Base-by-base conservation (phyloP, 2,329 filamentous ascomycete genomes). In the Cercospora berteroae region DNA sequence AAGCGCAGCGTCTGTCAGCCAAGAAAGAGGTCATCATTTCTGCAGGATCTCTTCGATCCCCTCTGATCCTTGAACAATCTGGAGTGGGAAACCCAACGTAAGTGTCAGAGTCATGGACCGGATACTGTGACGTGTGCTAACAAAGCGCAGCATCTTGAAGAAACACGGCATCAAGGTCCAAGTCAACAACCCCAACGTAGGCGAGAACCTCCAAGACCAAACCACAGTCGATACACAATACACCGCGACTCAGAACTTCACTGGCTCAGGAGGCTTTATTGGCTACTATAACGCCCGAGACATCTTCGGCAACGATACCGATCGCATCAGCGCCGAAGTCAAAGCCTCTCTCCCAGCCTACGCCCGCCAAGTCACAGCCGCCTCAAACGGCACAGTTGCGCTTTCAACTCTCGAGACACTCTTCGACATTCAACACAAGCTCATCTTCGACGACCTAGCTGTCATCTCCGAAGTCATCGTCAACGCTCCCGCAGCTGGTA, bases 61-160 rank as follows among this genome's bases (percentile, higher is more conserved):
- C 83, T 3, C 86, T 84, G 75, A 78, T 87, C n/a, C 82, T 85
- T 16, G 87, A 89, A 69, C 78, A 88, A 1, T 88, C 86, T 0
- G 88, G 88, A 0, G 81, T 90, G 29, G 88, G 88, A 27, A 65
- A 39, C 20, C 57, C 56, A 56, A 58, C 33, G 66, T 65, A 23
- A 63, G 67, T 42, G 23, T n/a, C 42, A 8, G 4, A 12, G 10
- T 48, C n/a, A 20, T 20, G n/a, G 42, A 20, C 8, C 10, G 4
- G 0, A 12, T 20, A 12, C 42, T 13, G 3, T 7, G 4, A 23
- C 16, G 16, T 16, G 13, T 7, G 25, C 59, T 61, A 16, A 61
- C 59, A 5, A 1, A 18, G 2, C 7, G n/a, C 27, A 36, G 75
- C 0, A 71, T 84, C 8, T 77, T 86, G 0, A 80, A 87, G 3